Conservation (phyloP, 2,329 filamentous ascomycete species). For the Bertia moriformis region DNA sequence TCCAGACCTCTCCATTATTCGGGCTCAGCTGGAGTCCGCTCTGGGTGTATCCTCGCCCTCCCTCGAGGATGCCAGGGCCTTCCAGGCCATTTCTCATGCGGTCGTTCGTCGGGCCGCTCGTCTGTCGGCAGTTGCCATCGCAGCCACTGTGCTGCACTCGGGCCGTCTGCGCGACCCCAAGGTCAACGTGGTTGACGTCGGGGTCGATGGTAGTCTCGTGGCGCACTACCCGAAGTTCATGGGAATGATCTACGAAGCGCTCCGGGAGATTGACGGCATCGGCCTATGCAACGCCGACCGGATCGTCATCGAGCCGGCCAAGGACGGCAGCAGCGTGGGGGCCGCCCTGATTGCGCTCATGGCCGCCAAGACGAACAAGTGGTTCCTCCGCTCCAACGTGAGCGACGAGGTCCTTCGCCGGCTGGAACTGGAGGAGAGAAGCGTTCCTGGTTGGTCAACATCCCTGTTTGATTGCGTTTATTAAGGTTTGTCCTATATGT, state of each 20-base stretch:
- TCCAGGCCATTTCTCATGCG: slow-evolving; percentile 69
- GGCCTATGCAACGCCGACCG: slow-evolving; percentile 67
- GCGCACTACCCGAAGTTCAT: slow-evolving; percentile 94
- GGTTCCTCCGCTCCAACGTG: slow-evolving; percentile 3
- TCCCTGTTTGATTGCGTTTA: background rate
- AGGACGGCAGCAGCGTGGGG: slow-evolving; percentile 91
- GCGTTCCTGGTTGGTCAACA: too few relatives aligned
- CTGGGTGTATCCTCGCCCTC: slow-evolving; percentile 65
- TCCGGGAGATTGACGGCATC: slow-evolving; percentile 63
- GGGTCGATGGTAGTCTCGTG: slow-evolving; percentile 85
- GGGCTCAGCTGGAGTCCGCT: slow-evolving; percentile 63
- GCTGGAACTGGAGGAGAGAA: too few relatives aligned
- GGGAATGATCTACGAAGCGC: slow-evolving; percentile 70
- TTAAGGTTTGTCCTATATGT: too few relatives aligned
- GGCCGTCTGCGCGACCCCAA: slow-evolving; percentile 45
- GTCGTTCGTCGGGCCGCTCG: slow-evolving; percentile 80
- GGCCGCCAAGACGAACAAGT: slow-evolving; percentile 53
- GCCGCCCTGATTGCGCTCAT: slow-evolving; percentile 89
- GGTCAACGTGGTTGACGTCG: slow-evolving; percentile 57
- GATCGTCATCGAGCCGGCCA: slow-evolving; percentile 88
- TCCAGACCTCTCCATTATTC: slow-evolving; percentile 55
- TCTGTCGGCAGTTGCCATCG: slow-evolving; percentile 76
- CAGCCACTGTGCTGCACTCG: slow-evolving; percentile 68
- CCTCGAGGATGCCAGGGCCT: slow-evolving; percentile 72
- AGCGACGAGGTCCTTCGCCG: background rate